Evolutionary conservation across 345 rosid species (phyloP).

Genomic region (Eucalyptus microcorys): DNA sequence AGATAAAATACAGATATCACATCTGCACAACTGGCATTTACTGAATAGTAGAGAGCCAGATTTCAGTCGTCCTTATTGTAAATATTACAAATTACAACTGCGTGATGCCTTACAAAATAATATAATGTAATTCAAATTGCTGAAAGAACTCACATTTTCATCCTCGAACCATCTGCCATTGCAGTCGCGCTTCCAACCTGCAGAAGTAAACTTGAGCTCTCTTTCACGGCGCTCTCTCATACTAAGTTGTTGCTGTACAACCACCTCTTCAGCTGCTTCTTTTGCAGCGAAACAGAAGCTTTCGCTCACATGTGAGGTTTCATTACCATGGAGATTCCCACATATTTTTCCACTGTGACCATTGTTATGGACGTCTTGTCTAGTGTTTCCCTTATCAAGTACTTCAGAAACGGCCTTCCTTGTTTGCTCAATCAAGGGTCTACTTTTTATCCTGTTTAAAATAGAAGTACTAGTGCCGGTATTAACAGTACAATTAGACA

Average conservation of each 20-base stretch:
- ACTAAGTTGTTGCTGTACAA: neutral
- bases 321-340: neutral
- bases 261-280: neutral
- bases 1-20: neutral
- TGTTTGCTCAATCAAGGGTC: conserved; percentile 27
- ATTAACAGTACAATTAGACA: neutral
- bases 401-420: conserved; percentile 13
- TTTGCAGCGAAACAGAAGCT: neutral
- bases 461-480: neutral
- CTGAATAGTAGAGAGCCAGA: neutral
- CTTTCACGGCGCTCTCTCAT: conserved; percentile 17
- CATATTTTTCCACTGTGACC: neutral
- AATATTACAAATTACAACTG: neutral
- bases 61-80: neutral
- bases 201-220: conserved; percentile 36
- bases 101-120: neutral
- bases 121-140: neutral
- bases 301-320: neutral
- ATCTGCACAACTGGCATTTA: neutral
- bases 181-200: conserved; percentile 50
- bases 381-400: neutral
- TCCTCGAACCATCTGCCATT: conserved; percentile 45
- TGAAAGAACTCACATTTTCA: conserved; percentile 24
- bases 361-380: neutral
- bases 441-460: neutral